A percentile compares a stretch with the other conserved stretches of the same genome.
Evolutionary conservation across 345 rosid genomes (phyloP).

Genomic region (Lumnitzera racemosa): DNA sequence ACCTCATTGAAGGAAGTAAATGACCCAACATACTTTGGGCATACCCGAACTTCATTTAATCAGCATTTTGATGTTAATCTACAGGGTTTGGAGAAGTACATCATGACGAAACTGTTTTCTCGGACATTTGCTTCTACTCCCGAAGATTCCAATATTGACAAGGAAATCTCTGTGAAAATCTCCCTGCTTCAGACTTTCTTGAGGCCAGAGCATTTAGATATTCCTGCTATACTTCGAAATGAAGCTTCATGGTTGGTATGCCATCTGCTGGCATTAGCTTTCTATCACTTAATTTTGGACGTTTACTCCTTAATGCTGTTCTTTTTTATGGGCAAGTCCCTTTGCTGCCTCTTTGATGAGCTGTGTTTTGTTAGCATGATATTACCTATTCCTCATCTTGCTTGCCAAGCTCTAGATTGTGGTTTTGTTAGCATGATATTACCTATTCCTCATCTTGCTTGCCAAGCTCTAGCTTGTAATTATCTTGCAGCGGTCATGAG

Average conservation of each 20-base stretch:
- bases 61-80: slow-evolving; percentile 3
- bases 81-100: slow-evolving; percentile 56
- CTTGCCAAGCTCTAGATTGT: too few species aligned
- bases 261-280: slow-evolving; percentile 1
- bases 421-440: background rate
- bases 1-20: too few species aligned
- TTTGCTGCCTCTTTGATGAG: too few species aligned
- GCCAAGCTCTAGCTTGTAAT: too few species aligned
- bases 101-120: slow-evolving; percentile 43
- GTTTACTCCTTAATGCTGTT: too few species aligned
- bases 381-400: too few species aligned
- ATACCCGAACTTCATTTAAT: too few species aligned
- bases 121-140: slow-evolving; percentile 38
- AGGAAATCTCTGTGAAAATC: slow-evolving; percentile 39
- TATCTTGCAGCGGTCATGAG: background rate
- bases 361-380: background rate
- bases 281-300: background rate
- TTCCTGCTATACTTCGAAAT: slow-evolving; percentile 36
- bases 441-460: too few species aligned
- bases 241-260: slow-evolving; percentile 63
- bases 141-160: slow-evolving; percentile 37
- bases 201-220: slow-evolving; percentile 57
- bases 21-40: too few species aligned
- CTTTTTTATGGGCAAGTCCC: too few species aligned
- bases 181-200: slow-evolving; percentile 41